Evolutionary conservation across 192 early-diverging fungal genomes (phyloP), one percentile per base, ranked within the genome.

Genomic region (Anaeromyces robustus): DNA sequence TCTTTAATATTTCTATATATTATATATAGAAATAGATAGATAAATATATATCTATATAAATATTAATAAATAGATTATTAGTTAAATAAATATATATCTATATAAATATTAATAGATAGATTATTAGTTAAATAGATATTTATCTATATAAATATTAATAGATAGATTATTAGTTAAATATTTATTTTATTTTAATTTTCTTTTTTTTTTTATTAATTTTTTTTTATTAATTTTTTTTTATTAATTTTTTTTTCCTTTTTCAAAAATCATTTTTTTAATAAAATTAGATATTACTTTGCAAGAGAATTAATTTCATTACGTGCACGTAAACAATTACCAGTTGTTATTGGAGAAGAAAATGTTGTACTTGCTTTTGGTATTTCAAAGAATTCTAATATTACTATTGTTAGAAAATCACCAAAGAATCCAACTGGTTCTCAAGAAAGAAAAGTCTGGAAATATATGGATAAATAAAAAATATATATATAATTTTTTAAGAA

Each of bases 361-460:
- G 90, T 91, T 41, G 82, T 91, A 30, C 80, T 91, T 16, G 80
- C 89, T 12, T 91, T 91, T 82, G 90, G 89, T 26, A 81, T 81
- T 43, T 81, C 78, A 34, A 86, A 89, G 81, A 78, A 80, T 29
- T 80, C 79, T 16, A 87, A 85, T 37, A 87, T 91, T n/a, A 89
- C 90, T 12, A 86, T 91, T 77, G 87, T 91, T n/a, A 86, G 90
- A 77, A 90, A 89, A 78, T 86, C 89, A 30, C 79, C 86, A 9
- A 86, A 86, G 28, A 4, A 26, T 68, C 26, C 52, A 26, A 68
- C 52, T 68, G 52, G 52, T 9, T 68, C 52, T 68, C 52, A 68
- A 68, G 52, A 68, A 68, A 68, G 52, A 68, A 68, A 68, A 68
- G 52, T 68, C 11, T 68, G 22, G 26, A 68, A 68, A 68, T 68